phyloP scores from a whole-genome alignment of 2,329 filamentous ascomycete genomes.

The Beauveria pseudobassiana region DNA sequence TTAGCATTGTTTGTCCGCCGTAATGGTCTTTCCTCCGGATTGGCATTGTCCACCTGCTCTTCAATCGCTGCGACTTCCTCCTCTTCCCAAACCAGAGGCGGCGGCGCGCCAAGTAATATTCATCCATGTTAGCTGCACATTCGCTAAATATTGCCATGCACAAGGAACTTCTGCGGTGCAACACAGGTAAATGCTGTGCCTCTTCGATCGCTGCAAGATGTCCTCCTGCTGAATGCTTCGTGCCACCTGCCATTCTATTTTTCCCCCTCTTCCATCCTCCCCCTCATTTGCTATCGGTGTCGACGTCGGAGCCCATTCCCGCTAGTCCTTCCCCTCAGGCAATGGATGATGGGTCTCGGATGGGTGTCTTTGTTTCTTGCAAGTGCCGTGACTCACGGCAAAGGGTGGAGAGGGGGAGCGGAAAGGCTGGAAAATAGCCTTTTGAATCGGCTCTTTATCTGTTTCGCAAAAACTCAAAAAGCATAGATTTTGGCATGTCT shows the following conservation, averaged over 20 bases:
- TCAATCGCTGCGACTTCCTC: neutral
- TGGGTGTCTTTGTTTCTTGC: neutral
- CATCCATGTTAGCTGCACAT: neutral
- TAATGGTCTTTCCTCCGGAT: neutral
- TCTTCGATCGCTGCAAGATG: constrained; percentile 7
- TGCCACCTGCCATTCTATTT: neutral
- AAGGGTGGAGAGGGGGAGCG: constrained; percentile 8
- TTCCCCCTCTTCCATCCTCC: neutral
- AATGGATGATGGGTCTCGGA: constrained; percentile 8
- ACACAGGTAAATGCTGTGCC: neutral
- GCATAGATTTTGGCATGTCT: neutral
- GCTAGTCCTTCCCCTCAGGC: neutral
- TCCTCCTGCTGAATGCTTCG: neutral
- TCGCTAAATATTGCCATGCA: neutral
- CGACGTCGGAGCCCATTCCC: neutral
- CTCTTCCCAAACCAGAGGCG: neutral
- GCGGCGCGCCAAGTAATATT: neutral
- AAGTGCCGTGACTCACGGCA: constrained; percentile 11
- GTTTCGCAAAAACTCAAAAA: neutral
- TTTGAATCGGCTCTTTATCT: constrained; percentile 1
- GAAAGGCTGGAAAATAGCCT: constrained; percentile 6
- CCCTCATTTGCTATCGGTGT: neutral
- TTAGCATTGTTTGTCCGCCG: neutral
- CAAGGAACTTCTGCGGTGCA: neutral
- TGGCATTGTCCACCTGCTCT: neutral